Conservation (phyloP, 2,329 filamentous ascomycete species). For the Epichloe sp. region DNA sequence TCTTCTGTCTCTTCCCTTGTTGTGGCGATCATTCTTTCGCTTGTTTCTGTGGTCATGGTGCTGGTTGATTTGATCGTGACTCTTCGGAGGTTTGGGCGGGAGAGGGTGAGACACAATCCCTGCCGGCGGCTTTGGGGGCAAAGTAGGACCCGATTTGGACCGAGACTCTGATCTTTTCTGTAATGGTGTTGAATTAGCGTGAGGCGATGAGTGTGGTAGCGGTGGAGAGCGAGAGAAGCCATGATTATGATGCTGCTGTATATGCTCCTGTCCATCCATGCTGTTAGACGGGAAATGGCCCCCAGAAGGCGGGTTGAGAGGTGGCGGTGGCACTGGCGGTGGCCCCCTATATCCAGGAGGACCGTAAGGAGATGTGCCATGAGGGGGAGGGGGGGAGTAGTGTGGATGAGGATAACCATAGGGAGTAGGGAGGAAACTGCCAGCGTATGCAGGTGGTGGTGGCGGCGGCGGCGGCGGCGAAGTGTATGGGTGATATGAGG, state of each 20-base stretch:
- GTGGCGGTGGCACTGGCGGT: constrained; percentile 2
- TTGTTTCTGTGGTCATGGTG: constrained; percentile 18
- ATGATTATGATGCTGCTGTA: neutral
- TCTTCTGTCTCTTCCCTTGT: constrained; percentile 16
- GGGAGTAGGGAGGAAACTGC: constrained; percentile 12
- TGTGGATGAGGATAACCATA: constrained; percentile 14
- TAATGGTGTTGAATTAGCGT: neutral
- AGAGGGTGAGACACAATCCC: constrained; percentile 13
- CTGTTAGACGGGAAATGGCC: neutral
- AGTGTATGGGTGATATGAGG: constrained; percentile 14
- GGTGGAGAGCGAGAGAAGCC: constrained; percentile 5
- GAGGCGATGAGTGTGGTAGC: neutral
- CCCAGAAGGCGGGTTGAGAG: constrained; percentile 5
- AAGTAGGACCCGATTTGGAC: neutral
- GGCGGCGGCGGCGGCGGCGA: constrained; percentile 1
- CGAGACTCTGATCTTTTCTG: neutral
- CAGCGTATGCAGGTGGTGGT: constrained; percentile 9
- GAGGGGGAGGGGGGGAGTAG: constrained; percentile 11
- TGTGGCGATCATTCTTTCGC: constrained; percentile 19
- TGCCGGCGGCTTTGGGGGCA: constrained; percentile 6
- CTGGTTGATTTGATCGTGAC: constrained; percentile 15
- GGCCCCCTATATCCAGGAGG: constrained; percentile 7
- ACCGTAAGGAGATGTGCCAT: constrained; percentile 8
- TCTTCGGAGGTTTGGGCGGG: constrained; percentile 20
- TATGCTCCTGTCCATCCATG: constrained; percentile 3